These are phyloP conservation scores for Boletus sp. DNA, from an alignment of 768 basidiomycete genomes.

Conservation along the genomic window DNA sequence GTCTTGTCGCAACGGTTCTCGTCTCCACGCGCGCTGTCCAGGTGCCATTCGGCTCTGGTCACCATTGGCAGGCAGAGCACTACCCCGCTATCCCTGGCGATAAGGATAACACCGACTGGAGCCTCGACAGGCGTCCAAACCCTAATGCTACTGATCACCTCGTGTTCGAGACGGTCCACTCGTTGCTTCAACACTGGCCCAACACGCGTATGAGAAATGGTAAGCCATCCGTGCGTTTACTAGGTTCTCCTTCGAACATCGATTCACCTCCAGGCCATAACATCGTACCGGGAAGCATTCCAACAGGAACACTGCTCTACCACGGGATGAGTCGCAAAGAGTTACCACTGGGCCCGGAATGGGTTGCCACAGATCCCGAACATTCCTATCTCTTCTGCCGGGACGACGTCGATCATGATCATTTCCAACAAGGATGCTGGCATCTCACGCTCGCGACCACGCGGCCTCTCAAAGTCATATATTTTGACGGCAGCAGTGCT, in stretches of 20 bases:
- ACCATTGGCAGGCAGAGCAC: neutral
- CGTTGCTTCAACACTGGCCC: constrained; percentile 42
- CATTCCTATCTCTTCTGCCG: constrained; percentile 40
- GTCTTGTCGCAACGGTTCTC: neutral
- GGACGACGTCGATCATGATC: neutral
- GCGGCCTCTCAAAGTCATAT: constrained; percentile 41
- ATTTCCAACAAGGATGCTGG: constrained; percentile 10
- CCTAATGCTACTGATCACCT: constrained; percentile 27
- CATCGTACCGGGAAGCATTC: constrained; percentile 32
- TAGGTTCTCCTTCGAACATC: constrained; percentile 15
- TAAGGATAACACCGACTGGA: constrained; percentile 15
- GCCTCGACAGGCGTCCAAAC: constrained; percentile 19
- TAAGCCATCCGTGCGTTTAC: constrained; percentile 15
- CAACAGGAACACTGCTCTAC: constrained; percentile 37
- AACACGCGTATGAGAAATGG: constrained; percentile 47
- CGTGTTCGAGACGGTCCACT: constrained; percentile 25
- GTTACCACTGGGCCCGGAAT: constrained; percentile 30
- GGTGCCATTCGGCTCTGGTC: constrained; percentile 3
- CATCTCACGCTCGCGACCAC: constrained; percentile 17
- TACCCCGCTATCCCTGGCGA: neutral
- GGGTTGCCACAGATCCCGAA: constrained; percentile 36
- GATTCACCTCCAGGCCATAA: constrained; percentile 16
- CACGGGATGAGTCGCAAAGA: constrained; percentile 23
- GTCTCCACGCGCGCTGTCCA: neutral
- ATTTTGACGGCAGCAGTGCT: constrained; percentile 52